These are phyloP conservation scores for Phylloporus sp. DNA, from an alignment of 768 basidiomycete genomes.

Conservation along the genomic window DNA sequence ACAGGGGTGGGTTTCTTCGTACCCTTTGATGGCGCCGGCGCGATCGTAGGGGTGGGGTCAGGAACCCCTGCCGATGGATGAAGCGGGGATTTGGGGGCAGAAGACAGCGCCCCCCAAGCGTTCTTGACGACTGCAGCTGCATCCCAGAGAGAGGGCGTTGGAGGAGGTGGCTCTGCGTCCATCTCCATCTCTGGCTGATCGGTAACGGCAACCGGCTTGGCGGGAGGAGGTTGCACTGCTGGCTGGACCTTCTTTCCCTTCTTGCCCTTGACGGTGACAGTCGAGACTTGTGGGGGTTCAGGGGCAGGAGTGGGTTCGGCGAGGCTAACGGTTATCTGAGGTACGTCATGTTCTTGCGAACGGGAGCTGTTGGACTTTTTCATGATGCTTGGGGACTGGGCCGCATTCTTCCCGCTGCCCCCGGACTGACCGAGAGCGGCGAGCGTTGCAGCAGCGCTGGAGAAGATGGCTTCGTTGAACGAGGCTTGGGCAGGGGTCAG, in stretches of 20 bases:
- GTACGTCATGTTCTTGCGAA: slow-evolving; percentile 24
- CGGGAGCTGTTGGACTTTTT: slow-evolving; percentile 27
- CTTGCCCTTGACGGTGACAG: slow-evolving; percentile 15
- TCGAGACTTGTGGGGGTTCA: slow-evolving; percentile 11
- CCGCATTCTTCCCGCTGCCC: slow-evolving; percentile 1
- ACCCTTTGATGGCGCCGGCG: slow-evolving; percentile 3
- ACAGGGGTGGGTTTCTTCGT: slow-evolving; percentile 11
- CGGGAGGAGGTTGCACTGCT: slow-evolving; percentile 7
- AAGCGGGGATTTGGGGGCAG: slow-evolving; percentile 7
- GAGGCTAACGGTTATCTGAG: slow-evolving; percentile 26
- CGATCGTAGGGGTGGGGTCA: background rate
- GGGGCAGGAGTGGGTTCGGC: slow-evolving; percentile 7
- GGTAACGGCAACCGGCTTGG: slow-evolving; percentile 13
- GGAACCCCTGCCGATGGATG: background rate
- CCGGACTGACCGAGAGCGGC: slow-evolving; percentile 8
- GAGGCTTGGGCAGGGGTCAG: slow-evolving; percentile 19
- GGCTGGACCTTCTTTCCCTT: slow-evolving; percentile 24
- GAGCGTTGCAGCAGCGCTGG: slow-evolving; percentile 18
- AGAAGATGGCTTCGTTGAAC: slow-evolving; percentile 23
- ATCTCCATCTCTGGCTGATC: slow-evolving; percentile 15
- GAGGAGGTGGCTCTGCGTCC: slow-evolving; percentile 21
- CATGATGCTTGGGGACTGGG: slow-evolving; percentile 20
- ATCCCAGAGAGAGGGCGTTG: slow-evolving; percentile 17
- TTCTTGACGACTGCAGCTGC: slow-evolving; percentile 9
- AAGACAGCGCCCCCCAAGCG: slow-evolving; percentile 5